Evolutionary conservation across 805 yeast genomes (phyloP), one percentile per base, ranked within the genome.

Genomic region (Candida ipomoeae): DNA sequence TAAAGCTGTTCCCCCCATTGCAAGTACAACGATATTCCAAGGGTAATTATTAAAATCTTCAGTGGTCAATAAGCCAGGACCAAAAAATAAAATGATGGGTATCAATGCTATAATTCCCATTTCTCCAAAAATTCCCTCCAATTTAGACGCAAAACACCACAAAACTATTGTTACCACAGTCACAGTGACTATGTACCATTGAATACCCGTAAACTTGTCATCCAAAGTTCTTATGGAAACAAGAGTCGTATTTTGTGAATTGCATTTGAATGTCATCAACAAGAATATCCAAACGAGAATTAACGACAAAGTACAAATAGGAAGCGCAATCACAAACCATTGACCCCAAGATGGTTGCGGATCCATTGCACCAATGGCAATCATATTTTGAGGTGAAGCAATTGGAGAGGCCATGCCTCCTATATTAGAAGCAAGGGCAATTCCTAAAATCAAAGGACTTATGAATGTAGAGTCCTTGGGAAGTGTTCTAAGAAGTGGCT

Each of bases 401-500:
- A 78, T 78, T 6, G 83, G 83, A 11, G 78, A 72, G 0, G 81
- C 77, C 81, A 78, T 77, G 39, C 83, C 83, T 6, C 79, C 83
- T 26, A 77, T 60, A 57, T 78, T 79, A 1, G 81, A 75, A 1
- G 80, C 80, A 37, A 78, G 67, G 0, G 82, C 82, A 50, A 78
- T 75, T 11, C 78, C 78, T 49, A 74, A 62, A 40, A 74, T 71
- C 39, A 74, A 64, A 0, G 78, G 76, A 41, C 70, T 68, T 21
- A 64, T 67, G 57, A 72, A 74, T 21, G 57, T 65, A 0, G 77
- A 71, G 3, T 68, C 75, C 46, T 65, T 69, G 3, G 77, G 78
- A 36, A 73, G 64, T 5, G 77, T 58, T 14, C 59, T 51, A 15
- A 78, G 69, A 35, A 78, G 61, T 3, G 82, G 81, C 57, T 72